Evolutionary conservation across 257 asterid species (phyloP).

Genomic region (Salvia splendens): DNA sequence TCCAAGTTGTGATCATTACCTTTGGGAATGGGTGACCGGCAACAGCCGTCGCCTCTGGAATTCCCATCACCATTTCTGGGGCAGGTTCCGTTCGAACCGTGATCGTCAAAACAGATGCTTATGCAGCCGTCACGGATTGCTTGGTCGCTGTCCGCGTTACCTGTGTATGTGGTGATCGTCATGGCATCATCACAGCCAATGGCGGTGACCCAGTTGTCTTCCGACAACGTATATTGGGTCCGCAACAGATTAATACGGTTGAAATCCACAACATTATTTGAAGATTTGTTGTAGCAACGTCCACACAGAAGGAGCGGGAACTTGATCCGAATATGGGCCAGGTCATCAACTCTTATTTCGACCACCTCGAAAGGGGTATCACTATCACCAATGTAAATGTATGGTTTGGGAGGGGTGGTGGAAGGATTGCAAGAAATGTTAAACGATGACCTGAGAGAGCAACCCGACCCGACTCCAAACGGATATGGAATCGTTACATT

Average conservation of each 20-base stretch:
- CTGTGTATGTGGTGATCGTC: background rate
- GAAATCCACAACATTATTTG: background rate
- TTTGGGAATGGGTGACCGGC: slow-evolving; percentile 28
- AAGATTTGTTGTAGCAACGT: background rate
- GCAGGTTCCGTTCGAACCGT: too few species aligned
- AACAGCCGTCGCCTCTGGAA: slow-evolving; percentile 19
- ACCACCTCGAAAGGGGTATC: background rate
- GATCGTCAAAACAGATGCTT: background rate
- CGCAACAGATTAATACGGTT: background rate
- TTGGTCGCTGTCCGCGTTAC: background rate
- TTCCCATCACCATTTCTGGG: slow-evolving; percentile 11
- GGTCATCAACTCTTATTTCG: background rate
- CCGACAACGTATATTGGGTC: slow-evolving; percentile 23
- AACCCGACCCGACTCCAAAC: background rate
- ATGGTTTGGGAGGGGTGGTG: background rate
- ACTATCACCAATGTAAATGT: background rate
- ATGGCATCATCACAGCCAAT: slow-evolving; percentile 28
- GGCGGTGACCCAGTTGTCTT: slow-evolving; percentile 30
- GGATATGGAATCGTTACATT: background rate
- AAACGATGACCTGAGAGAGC: background rate
- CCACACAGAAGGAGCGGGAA: background rate
- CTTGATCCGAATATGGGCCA: slow-evolving; percentile 4
- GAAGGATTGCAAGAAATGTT: background rate
- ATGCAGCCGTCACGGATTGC: slow-evolving; percentile 18
- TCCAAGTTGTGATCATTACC: too few species aligned